These are phyloP conservation scores for Sedum album DNA, from an alignment of 164 flowering plant genomes.

Conservation along the genomic window DNA sequence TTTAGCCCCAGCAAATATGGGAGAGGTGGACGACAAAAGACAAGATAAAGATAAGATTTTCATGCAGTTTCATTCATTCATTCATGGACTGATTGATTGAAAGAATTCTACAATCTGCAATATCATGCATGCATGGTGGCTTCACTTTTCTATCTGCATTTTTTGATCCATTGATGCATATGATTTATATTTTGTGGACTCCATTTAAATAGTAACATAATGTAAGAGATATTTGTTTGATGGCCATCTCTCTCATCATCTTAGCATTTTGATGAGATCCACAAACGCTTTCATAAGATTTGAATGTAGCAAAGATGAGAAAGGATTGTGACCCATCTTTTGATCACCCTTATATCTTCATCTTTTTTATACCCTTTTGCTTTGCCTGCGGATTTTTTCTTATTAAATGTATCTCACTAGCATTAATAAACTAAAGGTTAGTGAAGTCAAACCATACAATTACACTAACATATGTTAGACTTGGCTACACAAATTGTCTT, in stretches of 20 bases:
- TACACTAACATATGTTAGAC: not conserved
- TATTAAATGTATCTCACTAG: not conserved
- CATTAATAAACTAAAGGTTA: not conserved
- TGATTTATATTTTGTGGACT: not conserved
- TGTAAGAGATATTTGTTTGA: not conserved
- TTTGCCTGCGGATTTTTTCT: not conserved
- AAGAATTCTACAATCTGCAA: not conserved
- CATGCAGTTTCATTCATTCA: too few species aligned
- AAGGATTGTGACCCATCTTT: not conserved
- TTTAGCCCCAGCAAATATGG: not conserved
- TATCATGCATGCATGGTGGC: not conserved
- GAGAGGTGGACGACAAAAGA: not conserved
- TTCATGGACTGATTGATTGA: too few species aligned
- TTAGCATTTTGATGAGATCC: not conserved
- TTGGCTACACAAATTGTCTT: not conserved
- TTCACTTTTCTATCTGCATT: not conserved
- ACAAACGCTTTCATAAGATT: not conserved
- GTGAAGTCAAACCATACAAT: not conserved
- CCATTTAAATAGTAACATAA: not conserved
- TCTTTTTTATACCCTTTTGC: not conserved
- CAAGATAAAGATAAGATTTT: not conserved
- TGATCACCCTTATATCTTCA: constrained; percentile 1
- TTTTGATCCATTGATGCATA: not conserved
- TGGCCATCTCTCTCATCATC: constrained; percentile 1
- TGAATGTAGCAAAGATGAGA: not conserved